Percentiles rank a stretch among this genome's conserved stretches.
These are phyloP conservation scores for Solanum bulbocastanum DNA, from an alignment of 257 asterid species.

Conservation along the genomic window DNA sequence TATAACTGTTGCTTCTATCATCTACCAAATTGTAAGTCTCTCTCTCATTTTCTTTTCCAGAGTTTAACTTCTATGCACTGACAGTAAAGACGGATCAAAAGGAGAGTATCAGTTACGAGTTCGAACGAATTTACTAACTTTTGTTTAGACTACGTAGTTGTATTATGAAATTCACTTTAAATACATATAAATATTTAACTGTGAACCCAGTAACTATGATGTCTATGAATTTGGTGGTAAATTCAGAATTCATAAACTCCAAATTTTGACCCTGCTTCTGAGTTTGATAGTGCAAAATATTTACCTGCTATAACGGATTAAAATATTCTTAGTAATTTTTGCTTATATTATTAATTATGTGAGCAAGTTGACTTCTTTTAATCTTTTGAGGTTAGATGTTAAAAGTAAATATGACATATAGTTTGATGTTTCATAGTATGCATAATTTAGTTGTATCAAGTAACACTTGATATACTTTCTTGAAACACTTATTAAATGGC, in stretches of 20 bases:
- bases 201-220: background rate
- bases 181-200: background rate
- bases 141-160: background rate
- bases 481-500: background rate
- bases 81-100: fast-evolving
- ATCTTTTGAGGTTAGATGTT: background rate
- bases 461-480: background rate
- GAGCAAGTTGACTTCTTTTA: background rate
- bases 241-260: background rate
- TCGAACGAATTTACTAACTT: background rate
- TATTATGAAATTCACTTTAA: background rate
- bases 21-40: slow-evolving; percentile 54
- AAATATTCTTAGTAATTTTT: background rate
- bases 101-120: background rate
- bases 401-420: background rate
- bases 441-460: background rate
- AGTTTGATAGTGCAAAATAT: background rate
- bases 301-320: background rate
- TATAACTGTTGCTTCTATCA: slow-evolving; percentile 59
- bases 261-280: background rate
- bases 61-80: background rate
- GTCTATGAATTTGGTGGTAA: background rate
- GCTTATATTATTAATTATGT: background rate
- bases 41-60: background rate
- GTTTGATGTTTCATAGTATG: background rate